Conservation (phyloP, 1,139 yeast species). For the Protomyces inundatus region DNA sequence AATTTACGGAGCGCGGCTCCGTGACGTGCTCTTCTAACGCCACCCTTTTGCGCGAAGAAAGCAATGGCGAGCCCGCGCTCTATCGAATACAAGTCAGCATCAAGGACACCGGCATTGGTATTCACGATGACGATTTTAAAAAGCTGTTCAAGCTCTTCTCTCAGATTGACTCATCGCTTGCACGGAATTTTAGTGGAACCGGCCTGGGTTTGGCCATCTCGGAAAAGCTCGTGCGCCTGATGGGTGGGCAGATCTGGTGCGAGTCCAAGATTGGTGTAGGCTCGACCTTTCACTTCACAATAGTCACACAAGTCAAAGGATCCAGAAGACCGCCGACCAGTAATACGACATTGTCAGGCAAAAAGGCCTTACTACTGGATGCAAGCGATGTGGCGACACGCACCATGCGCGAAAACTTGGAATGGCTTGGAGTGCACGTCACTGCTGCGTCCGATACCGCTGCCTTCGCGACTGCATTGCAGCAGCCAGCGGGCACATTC, state of each 20-base stretch:
- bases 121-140: slow-evolving; percentile 47
- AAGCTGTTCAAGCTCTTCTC: slow-evolving; percentile 57
- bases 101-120: slow-evolving; percentile 61
- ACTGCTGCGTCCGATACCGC: not conserved
- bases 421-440: slow-evolving; percentile 16
- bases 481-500: slow-evolving; percentile 13
- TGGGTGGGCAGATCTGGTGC: slow-evolving; percentile 55
- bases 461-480: not conserved
- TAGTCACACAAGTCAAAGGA: slow-evolving; percentile 9
- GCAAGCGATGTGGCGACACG: slow-evolving; percentile 14
- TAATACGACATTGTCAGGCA: not conserved
- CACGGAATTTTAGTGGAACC: slow-evolving; percentile 56
- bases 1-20: slow-evolving; percentile 71
- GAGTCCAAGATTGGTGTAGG: slow-evolving; percentile 52
- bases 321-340: not conserved
- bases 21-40: slow-evolving; percentile 40
- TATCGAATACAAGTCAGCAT: slow-evolving; percentile 55
- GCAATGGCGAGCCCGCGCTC: slow-evolving; percentile 34
- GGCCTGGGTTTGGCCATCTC: slow-evolving; percentile 48
- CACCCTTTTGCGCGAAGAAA: slow-evolving; percentile 6
- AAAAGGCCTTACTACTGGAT: slow-evolving; percentile 12
- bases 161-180: slow-evolving; percentile 57
- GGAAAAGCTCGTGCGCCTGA: slow-evolving; percentile 40
- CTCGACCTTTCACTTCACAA: slow-evolving; percentile 48
- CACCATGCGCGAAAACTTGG: slow-evolving; percentile 6